Conservation (phyloP, 306 rosid genomes). For the Lathyrus oleraceus region DNA sequence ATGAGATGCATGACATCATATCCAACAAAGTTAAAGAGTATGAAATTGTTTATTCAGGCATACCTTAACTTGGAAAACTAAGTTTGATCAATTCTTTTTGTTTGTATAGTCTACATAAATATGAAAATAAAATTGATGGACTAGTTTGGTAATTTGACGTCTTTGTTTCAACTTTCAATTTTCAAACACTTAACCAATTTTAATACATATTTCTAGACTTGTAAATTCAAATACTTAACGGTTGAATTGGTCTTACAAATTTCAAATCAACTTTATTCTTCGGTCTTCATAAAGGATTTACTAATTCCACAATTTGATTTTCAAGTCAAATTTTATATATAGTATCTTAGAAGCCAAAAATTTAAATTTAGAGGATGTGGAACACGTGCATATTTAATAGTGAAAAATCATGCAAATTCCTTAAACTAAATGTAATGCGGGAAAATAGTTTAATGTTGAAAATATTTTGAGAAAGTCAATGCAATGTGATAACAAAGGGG, state of each 20-base stretch:
- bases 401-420: not conserved
- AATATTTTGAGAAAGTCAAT: not conserved
- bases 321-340: not conserved
- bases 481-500: not conserved
- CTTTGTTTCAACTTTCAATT: constrained; percentile 8
- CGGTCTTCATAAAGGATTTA: not conserved
- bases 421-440: not conserved
- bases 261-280: not conserved
- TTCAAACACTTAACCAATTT: constrained; percentile 18
- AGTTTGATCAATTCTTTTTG: not conserved
- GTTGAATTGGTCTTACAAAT: constrained; percentile 18
- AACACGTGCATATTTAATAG: not conserved
- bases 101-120: not conserved
- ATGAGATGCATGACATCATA: no score
- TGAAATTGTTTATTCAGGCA: no score
- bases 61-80: no score
- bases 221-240: not conserved
- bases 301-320: not conserved
- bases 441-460: not conserved
- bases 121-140: not conserved
- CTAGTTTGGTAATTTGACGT: not conserved
- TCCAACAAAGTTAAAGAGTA: no score
- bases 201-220: not conserved
- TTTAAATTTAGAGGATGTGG: not conserved
- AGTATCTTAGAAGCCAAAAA: not conserved